Conservation (phyloP, 1,139 yeast genomes). For the Candida glucosophila region DNA sequence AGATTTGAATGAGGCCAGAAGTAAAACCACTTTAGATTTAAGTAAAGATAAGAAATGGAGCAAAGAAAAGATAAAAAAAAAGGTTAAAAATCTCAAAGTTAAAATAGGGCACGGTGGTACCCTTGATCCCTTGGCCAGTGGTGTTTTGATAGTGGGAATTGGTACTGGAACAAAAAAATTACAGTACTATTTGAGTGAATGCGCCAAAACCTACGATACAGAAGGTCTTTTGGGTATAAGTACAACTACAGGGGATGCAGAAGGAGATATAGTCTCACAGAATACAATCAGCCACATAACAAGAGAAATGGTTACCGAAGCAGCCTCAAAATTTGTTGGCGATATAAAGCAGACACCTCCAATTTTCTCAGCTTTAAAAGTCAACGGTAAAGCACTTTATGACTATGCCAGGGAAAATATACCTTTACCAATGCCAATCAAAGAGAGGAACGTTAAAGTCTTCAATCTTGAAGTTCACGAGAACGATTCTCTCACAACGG, state of each 20-base stretch:
- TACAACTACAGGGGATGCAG: constrained; percentile 91
- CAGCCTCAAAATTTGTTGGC: constrained; percentile 64
- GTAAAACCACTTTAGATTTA: constrained; percentile 23
- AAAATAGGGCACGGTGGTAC: constrained; percentile 99
- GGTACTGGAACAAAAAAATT: constrained; percentile 84
- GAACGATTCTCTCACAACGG: constrained; percentile 42
- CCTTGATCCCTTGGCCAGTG: constrained; percentile 89
- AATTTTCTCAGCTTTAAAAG: constrained; percentile 84
- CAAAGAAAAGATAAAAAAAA: constrained; percentile 35
- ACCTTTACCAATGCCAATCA: constrained; percentile 76
- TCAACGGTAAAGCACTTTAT: constrained; percentile 89
- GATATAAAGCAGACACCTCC: constrained; percentile 88
- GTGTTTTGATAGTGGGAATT: constrained; percentile 84
- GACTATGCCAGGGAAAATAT: constrained; percentile 89
- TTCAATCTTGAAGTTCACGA: constrained; percentile 43
- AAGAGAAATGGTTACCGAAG: constrained; percentile 38
- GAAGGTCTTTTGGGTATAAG: constrained; percentile 81
- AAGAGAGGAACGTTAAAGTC: constrained; percentile 64
- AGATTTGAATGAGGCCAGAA: constrained; percentile 38
- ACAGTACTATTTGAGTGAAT: constrained; percentile 60
- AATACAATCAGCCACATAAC: constrained; percentile 54
- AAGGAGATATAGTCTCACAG: constrained; percentile 67
- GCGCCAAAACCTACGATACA: constrained; percentile 73
- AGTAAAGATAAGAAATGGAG: constrained; percentile 41
- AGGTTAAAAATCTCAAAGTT: constrained; percentile 47